Base-by-base conservation (phyloP, 2,329 filamentous ascomycete genomes). In the Coniella vitis region DNA sequence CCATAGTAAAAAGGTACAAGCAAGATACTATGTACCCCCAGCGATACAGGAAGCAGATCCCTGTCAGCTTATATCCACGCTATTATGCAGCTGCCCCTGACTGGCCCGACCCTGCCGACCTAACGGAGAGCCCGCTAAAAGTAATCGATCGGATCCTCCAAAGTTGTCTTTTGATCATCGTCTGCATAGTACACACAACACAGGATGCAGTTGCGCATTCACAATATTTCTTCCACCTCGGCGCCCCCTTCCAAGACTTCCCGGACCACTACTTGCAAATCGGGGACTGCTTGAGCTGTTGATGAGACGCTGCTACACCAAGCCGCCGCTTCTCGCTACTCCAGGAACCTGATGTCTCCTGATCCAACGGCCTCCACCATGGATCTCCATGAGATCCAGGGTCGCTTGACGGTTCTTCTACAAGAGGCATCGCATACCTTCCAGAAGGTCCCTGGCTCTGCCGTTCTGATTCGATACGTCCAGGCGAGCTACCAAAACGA, bases 401-500 rank as follows among this genome's bases (percentile, higher is more conserved):
- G 66, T 47, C 70, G 79, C 57, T 59, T 79, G 54, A 69, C 74
- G 51, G 64, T 71, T 50, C 75, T 75, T 56, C 68, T 79, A 39
- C 69, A 75, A 53, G 71, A 75, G 55, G 67, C 76, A 20, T 72
- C 73, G 46, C 71, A 80, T 51, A 76, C 83, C 50, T 94, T 98
- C 64, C 90, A 96, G 61, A 88, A 86, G 62, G 79, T 98, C 35
- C 94, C 93, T 25, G 93, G 93, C 45, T 97, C 91, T 25, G 87
- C 91, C 37, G 95, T 98, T 59, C 76, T 97, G 61, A 80, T 95
- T 58, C 87, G 93, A 55, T 98, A 98, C 69, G 90, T 98, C 64
- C 88, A 88, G 67, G 95, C 90, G 50, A 95, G 90, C 65, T 97
- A 98, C 72, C 93, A 98, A 71, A 86, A 98, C 64, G 93, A 98